Base-by-base conservation (phyloP, 1,284 basidiomycete species). In the Malassezia japonica region DNA sequence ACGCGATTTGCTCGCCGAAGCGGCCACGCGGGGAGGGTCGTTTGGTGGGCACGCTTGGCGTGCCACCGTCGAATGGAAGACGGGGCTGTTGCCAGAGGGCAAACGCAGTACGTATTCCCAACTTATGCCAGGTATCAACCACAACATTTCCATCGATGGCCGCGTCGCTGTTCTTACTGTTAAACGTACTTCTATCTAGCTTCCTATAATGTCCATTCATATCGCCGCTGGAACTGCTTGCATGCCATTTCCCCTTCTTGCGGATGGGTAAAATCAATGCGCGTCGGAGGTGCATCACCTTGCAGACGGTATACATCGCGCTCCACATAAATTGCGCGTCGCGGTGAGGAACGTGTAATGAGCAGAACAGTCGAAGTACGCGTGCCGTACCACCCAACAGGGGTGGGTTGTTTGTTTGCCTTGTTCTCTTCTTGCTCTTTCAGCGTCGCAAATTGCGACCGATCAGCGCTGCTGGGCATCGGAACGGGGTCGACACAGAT, bases 121-220 rank as follows among this genome's bases (percentile, higher is more conserved):
- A n/a, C 40, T 48, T 16, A 42, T 34, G n/a, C 9, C 43, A 56
- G 68, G 72, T 13, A 66, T 74, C 54, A 73, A 73, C 29, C 74
- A 74, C 53, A 67, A 69, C 28, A 73, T 72, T 33, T 51, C 54
- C 1, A 61, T 65, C 36, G 70, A 72, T 41, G 68, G 70, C 18
- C 51, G 62, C 23, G 65, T 65, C 9, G 67, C 66, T 6, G 56
- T 72, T 1, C 45, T 72, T 34, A 67, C 63, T 6, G 68, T 72
- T 31, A 55, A 72, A 48, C 21, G 55, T 9, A 29, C 21, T n/a
- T n/a, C n/a, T n/a, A n/a, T n/a, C 6, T 27, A 39, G 25, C 28
- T 37, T 12, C 13, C 5, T 24, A 27, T 20, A 43, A 13, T 9
- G 15, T 35, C 49, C 44, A 53, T 38, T 47, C 38, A 28, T 47